A percentile compares a stretch with the other conserved stretches of the same genome.
These are phyloP conservation scores for Mesembryanthemum crystallinum DNA, from an alignment of 148 eudicot genomes.

Conservation along the genomic window DNA sequence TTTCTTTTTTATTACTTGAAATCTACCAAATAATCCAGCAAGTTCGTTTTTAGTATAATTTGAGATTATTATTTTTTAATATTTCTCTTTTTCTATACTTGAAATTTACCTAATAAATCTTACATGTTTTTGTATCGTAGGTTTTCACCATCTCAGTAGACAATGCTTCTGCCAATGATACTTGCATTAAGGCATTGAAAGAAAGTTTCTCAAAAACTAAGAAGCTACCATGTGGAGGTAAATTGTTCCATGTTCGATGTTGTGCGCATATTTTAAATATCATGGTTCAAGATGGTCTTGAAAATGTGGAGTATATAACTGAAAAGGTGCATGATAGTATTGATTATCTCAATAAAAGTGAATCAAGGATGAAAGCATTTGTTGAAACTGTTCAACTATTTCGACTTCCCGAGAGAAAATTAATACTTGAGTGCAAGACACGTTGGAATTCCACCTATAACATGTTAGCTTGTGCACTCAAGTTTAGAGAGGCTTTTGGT, in stretches of 20 bases:
- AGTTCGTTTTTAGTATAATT: no score
- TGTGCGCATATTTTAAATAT: slow-evolving; percentile 23
- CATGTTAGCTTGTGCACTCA: slow-evolving; percentile 18
- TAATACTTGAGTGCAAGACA: slow-evolving; percentile 14
- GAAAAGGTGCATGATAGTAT: slow-evolving; percentile 16
- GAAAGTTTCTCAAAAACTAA: not conserved
- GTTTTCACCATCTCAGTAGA: slow-evolving; percentile 9
- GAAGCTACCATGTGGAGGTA: slow-evolving; percentile 12
- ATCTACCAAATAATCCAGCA: no score
- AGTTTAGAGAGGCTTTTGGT: slow-evolving; percentile 10
- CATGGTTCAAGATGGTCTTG: slow-evolving; percentile 19
- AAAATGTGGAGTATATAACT: not conserved
- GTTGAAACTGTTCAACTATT: not conserved
- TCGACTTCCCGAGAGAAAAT: slow-evolving; percentile 7
- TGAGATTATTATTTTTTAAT: no score
- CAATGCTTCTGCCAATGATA: slow-evolving; percentile 24
- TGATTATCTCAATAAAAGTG: slow-evolving; percentile 8
- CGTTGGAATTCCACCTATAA: slow-evolving; percentile 29
- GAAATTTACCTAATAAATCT: no score
- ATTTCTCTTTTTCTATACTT: not conserved
- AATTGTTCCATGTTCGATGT: slow-evolving; percentile 25
- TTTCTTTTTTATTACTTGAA: no score
- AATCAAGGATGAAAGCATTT: not conserved
- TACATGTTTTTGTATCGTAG: not conserved
- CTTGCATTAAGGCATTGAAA: not conserved